Evolutionary conservation across 148 eudicot genomes (phyloP), one percentile per base, ranked within the genome.

Genomic region (Cornus florida): DNA sequence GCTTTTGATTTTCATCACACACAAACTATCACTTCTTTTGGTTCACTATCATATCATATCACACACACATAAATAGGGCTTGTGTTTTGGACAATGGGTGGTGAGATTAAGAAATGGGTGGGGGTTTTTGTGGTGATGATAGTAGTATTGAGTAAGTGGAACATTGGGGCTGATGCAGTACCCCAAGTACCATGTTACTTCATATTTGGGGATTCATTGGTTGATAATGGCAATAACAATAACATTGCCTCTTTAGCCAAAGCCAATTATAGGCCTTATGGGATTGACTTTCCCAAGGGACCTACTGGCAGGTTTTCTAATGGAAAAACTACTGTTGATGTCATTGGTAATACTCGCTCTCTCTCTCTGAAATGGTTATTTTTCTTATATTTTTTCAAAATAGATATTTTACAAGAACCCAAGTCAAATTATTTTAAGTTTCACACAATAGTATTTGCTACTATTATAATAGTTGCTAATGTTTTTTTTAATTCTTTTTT

Each of bases 221-320:
- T 83, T 2, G 93, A 90, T 46, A 84, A 81, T 72, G 93, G 93
- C 2, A 90, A 88, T 69, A 90, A 88, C 32, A 90, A 90, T 65
- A 33, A 73, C 67, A 78, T 90, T 10, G 43, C 14, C 0, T 79
- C 93, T 0, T 53, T 53, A 23, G 93, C 90, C 2, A 85, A 83
- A 70, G 91, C 89, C 31, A 88, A 90, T 46, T 90, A 88, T 72
- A 33, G 67, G 22, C 91, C 93, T 48, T 86, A 90, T 48, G 93
- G 93, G 2, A 75, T 90, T 9, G 93, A 90, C 75, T 90, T 85
- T 23, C 85, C 87, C 0, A 72, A 69, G 0, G 91, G 89, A 6
- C 80, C 93, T 5, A 85, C 88, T 2, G 93, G 90, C 33, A 73
- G 91, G 74, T 90, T 90, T 76, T 79, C 81, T 50, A 90, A 90